Conservation (phyloP, 2,329 filamentous ascomycete genomes). For the Penicillium aurantiogriseum region DNA sequence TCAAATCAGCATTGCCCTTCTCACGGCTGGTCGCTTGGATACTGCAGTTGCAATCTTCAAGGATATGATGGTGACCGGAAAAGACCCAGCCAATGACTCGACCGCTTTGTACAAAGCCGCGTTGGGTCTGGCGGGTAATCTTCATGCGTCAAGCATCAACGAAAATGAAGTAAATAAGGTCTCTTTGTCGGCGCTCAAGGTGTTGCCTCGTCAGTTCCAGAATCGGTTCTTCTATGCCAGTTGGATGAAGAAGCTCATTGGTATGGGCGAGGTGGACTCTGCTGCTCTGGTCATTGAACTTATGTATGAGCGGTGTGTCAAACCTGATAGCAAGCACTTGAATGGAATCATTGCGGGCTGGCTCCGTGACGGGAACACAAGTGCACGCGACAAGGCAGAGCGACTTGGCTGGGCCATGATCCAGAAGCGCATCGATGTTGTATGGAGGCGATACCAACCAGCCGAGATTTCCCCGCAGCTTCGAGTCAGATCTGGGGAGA, state of each 20-base stretch:
- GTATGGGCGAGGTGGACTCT: conserved; percentile 66
- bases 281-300: conserved; percentile 71
- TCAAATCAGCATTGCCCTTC: conserved; percentile 66
- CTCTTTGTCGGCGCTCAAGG: conserved; percentile 50
- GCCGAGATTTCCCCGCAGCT: conserved; percentile 25
- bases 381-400: conserved; percentile 62
- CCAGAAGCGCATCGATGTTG: conserved; percentile 62
- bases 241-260: conserved; percentile 83
- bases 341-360: conserved; percentile 81
- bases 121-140: conserved; percentile 39
- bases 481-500: conserved; percentile 28
- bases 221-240: conserved; percentile 85
- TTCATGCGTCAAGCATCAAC: conserved; percentile 43
- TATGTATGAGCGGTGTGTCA: conserved; percentile 68
- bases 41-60: conserved; percentile 75
- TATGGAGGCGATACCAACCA: conserved; percentile 45
- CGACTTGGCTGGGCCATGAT: conserved; percentile 75
- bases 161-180: conserved; percentile 49
- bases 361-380: conserved; percentile 61
- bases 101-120: conserved; percentile 46
- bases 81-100: conserved; percentile 45
- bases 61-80: conserved; percentile 77
- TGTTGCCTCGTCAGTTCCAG: conserved; percentile 53
- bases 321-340: conserved; percentile 70
- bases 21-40: conserved; percentile 63